phyloP scores from a whole-genome alignment of 306 rosid genomes.

The Gastrolobium bilobum region DNA sequence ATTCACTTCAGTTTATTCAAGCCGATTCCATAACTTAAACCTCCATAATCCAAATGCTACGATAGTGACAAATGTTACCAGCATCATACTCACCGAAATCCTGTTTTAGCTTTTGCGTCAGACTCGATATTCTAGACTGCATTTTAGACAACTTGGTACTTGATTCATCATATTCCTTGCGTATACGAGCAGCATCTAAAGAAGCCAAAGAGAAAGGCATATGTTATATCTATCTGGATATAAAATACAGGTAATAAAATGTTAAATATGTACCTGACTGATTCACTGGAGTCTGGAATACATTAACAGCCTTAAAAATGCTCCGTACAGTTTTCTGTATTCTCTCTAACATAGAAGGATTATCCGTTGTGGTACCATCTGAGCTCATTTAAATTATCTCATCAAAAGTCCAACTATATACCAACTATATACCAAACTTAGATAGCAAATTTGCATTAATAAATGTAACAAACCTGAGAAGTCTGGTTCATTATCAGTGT shows the following conservation, averaged over 20 bases:
- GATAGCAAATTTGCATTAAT: conserved; percentile 40
- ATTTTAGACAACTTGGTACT: conserved; percentile 86
- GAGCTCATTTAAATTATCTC: conserved; percentile 42
- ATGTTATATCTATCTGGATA: conserved; percentile 33
- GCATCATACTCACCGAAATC: conserved; percentile 86
- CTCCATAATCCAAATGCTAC: conserved; percentile 36
- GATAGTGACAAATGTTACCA: conserved; percentile 38
- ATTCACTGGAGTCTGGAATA: conserved; percentile 92
- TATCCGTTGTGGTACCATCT: conserved; percentile 66
- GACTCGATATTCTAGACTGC: conserved; percentile 85
- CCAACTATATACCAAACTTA: conserved; percentile 36
- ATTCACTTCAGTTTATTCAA: conserved; percentile 51
- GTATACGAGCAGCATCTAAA: conserved; percentile 87
- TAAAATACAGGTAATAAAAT: conserved; percentile 27
- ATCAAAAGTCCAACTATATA: conserved; percentile 42
- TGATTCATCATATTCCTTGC: conserved; percentile 93
- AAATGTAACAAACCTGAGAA: conserved; percentile 71
- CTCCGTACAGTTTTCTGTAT: conserved; percentile 76
- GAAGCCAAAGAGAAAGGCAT: conserved; percentile 50
- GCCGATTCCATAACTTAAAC: conserved; percentile 45
- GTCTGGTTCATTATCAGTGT: conserved; percentile 66
- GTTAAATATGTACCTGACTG: conserved; percentile 71
- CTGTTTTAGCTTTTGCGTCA: conserved; percentile 78
- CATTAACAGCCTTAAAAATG: conserved; percentile 74
- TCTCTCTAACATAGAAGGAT: conserved; percentile 90